Evolutionary conservation across 176 grass and related monocot genomes (phyloP), one percentile per base, ranked within the genome.

Genomic region (Juncus inflexus): DNA sequence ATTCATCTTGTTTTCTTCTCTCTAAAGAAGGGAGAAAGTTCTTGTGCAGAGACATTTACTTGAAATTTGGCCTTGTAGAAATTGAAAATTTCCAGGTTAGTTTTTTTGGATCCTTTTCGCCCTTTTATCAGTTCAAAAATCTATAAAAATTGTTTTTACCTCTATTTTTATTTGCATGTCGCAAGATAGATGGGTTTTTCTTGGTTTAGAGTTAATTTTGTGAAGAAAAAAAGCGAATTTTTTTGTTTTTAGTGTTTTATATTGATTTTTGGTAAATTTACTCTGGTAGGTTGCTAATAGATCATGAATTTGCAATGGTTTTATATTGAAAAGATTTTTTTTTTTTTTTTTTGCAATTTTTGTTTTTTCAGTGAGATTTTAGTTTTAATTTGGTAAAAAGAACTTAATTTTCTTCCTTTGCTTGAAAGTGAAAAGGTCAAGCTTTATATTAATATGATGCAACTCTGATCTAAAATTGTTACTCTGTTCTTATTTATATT

Each of bases 391-490:
- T 12, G 43, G 43, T 47, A 47, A 45, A 3, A 45, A 28, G 12
- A 28, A 28, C 35, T 12, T 14, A 47, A 47, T 71, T 60, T 42
- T 14, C 38, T 42, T 69, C 35, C 11, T 55, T 69, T 39, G 51
- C n/a, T 16, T 5, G 3, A 55, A 55, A 14, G 35, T 55, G 36
- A 55, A 56, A 55, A 36, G 37, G 12, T 56, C 12, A 55, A 28
- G 50, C 51, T 69, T 69, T 69, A 52, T n/a, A n/a, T n/a, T n/a
- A n/a, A n/a, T n/a, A n/a, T n/a, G 55, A 69, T 69, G 51, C 66
- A 56, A 69, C 36, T 39, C 66, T 69, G 54, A 71, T 71, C 67
- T 71, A 59, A 70, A 43, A 19, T 37, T 37, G 16, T 69, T 9
- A 53, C 65, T 68, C 65, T 52, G 37, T 69, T 69, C 42, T 49